Evolutionary conservation across 2,329 filamentous ascomycete species (phyloP).

Genomic region (Nectriaceae sp.): DNA sequence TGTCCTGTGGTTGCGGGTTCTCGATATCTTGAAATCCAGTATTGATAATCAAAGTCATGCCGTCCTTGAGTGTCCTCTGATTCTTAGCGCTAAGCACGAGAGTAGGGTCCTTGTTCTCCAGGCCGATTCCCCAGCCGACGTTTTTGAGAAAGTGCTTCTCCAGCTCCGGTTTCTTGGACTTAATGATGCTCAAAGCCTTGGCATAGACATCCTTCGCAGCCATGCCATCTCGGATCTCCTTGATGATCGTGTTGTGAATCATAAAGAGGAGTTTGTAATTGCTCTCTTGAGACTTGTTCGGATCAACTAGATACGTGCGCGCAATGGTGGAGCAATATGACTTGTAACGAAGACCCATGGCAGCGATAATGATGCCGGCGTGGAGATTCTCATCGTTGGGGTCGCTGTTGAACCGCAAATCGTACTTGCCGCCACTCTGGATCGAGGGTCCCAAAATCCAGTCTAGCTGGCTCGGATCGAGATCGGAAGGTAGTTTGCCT

Average conservation of each 20-base stretch:
- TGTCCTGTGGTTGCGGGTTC: conserved; percentile 84
- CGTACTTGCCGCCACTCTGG: conserved; percentile 94
- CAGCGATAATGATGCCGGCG: conserved; percentile 89
- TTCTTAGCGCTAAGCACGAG: conserved; percentile 89
- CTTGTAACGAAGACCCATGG: conserved; percentile 90
- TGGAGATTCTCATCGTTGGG: conserved; percentile 83
- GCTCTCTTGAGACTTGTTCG: conserved; percentile 91
- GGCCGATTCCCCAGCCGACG: conserved; percentile 87
- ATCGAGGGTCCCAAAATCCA: conserved; percentile 91
- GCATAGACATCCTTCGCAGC: conserved; percentile 87
- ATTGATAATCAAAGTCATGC: conserved; percentile 92
- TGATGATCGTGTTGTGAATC: conserved; percentile 87
- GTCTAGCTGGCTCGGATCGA: conserved; percentile 86
- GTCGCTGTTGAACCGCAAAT: conserved; percentile 77
- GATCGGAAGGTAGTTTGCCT: conserved; percentile 79
- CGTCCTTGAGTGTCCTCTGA: conserved; percentile 79
- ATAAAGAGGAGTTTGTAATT: conserved; percentile 88
- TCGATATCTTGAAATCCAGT: conserved; percentile 89
- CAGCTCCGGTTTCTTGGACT: conserved; percentile 88
- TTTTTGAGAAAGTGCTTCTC: conserved; percentile 95
- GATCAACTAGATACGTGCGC: conserved; percentile 93
- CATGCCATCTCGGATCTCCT: conserved; percentile 85
- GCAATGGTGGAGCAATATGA: conserved; percentile 93
- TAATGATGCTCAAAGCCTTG: conserved; percentile 80
- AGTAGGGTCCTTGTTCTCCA: conserved; percentile 84